phyloP scores from a whole-genome alignment of 2,329 filamentous ascomycete genomes.

The Alternaria conjuncta region DNA sequence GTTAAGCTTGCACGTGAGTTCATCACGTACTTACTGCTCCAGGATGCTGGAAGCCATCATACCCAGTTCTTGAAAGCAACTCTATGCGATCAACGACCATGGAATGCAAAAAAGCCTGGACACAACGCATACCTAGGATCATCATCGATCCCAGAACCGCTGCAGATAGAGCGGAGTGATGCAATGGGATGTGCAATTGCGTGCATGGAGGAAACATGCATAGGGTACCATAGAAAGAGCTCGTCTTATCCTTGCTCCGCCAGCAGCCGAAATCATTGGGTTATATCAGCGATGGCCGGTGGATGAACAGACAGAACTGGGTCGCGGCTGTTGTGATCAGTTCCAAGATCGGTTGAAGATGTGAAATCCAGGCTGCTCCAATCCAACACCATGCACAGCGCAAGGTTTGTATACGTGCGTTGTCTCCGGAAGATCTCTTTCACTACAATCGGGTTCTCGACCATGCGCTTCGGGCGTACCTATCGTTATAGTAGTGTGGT shows the following conservation, averaged over 20 bases:
- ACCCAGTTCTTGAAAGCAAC: neutral
- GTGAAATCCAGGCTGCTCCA: neutral
- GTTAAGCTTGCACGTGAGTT: neutral
- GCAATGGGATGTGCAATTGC: constrained; percentile 19
- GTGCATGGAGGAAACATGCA: constrained; percentile 9
- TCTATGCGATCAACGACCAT: neutral
- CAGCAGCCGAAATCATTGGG: neutral
- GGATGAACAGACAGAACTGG: neutral
- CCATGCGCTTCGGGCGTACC: neutral
- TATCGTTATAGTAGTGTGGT: neutral
- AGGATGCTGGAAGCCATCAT: neutral
- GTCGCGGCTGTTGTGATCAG: neutral
- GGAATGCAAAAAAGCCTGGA: neutral
- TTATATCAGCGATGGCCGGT: neutral
- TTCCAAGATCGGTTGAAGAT: neutral
- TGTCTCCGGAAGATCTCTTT: neutral
- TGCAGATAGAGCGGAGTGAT: constrained; percentile 7
- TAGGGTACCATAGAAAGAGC: neutral
- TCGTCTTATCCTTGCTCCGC: neutral
- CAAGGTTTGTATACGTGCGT: neutral
- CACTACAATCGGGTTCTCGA: neutral
- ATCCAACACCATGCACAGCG: neutral
- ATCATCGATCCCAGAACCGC: neutral
- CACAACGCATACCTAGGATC: neutral
- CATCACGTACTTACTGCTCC: neutral